Percentiles rank a stretch among this genome's conserved stretches.
Conservation (phyloP, 441 rosid species). For the Erodium texanum region DNA sequence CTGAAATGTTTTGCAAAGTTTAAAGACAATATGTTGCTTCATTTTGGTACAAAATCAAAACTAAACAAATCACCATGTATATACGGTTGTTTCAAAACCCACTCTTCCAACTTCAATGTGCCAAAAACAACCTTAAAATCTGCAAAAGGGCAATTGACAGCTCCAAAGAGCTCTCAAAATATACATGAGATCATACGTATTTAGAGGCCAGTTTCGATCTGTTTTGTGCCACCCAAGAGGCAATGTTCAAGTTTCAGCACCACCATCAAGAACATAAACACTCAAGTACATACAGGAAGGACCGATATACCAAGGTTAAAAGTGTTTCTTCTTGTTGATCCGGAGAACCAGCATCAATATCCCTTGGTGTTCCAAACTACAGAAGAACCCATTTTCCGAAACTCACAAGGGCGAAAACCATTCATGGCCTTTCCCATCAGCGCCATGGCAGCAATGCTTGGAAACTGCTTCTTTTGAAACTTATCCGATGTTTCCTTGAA, state of each 20-base stretch:
- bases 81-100: no score
- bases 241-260: neutral
- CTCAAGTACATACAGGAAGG: neutral
- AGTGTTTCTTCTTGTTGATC: no score
- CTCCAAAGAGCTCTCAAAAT: neutral
- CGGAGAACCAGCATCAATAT: slow-evolving; percentile 11
- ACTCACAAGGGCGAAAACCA: slow-evolving; percentile 49
- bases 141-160: neutral
- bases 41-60: no score
- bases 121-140: neutral
- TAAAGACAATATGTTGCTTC: no score
- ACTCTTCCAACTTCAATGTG: neutral
- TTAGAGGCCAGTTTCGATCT: neutral
- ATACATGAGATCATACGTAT: neutral
- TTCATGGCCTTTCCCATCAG: slow-evolving; percentile 76
- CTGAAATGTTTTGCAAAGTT: no score
- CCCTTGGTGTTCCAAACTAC: slow-evolving; percentile 55
- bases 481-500: slow-evolving; percentile 26
- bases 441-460: slow-evolving; percentile 95
- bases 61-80: no score
- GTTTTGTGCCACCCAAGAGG: neutral
- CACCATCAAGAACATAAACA: neutral
- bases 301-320: no score
- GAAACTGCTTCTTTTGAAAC: slow-evolving; percentile 43
- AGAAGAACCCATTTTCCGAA: slow-evolving; percentile 39